A percentile compares a stretch with the other conserved stretches of the same genome.
Evolutionary conservation across 345 rosid genomes (phyloP).

Genomic region (Acer yangbiense): DNA sequence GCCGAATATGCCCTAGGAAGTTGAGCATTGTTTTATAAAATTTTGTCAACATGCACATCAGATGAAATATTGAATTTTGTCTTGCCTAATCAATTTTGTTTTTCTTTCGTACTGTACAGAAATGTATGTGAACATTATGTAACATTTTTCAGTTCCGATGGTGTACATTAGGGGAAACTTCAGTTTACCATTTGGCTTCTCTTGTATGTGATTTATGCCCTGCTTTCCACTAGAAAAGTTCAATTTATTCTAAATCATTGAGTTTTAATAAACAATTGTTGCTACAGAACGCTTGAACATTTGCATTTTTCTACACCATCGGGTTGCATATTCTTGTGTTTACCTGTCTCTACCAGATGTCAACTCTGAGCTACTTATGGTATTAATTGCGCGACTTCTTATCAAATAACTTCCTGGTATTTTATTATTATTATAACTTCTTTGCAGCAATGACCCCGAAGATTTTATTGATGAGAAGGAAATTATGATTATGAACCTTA

Average conservation of each 20-base stretch:
- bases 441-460: conserved; percentile 71
- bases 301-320: conserved; percentile 92
- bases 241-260: neutral
- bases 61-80: neutral
- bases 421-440: neutral
- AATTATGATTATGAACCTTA: conserved; percentile 25
- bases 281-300: conserved; percentile 80
- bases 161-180: neutral
- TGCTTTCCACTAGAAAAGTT: neutral
- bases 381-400: conserved; percentile 25
- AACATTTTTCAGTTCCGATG: neutral
- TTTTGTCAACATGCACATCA: neutral
- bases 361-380: conserved; percentile 90
- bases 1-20: neutral
- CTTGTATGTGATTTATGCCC: neutral
- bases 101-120: too few relatives aligned
- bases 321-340: conserved; percentile 86
- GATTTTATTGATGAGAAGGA: conserved; percentile 50
- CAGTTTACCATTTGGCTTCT: neutral
- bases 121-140: neutral
- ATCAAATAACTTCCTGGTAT: neutral
- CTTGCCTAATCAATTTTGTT: too few relatives aligned
- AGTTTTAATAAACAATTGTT: neutral
- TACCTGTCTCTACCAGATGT: conserved; percentile 94
- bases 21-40: neutral